Evolutionary conservation across 768 basidiomycete genomes (phyloP).

Genomic region (Mycena capillaripes): DNA sequence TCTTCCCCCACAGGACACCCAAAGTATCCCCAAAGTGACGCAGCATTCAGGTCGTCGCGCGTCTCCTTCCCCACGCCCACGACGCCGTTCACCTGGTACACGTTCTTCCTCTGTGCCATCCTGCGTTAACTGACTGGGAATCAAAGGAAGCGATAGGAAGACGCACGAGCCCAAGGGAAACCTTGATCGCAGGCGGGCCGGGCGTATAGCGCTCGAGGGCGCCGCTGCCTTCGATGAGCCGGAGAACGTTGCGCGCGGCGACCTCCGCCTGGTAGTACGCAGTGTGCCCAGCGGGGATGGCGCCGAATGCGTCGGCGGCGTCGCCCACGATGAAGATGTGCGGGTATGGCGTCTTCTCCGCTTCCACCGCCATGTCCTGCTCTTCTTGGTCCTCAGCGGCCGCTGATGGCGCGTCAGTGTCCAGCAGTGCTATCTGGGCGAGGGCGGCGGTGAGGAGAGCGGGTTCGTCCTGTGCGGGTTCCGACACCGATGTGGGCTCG

Average conservation of each 20-base stretch:
- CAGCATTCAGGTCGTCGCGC: slow-evolving; percentile 62
- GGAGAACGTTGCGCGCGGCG: slow-evolving; percentile 68
- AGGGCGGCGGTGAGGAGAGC: slow-evolving; percentile 38
- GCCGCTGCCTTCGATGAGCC: slow-evolving; percentile 51
- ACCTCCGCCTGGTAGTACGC: slow-evolving; percentile 67
- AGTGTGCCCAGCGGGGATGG: slow-evolving; percentile 71
- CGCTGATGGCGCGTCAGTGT: neutral
- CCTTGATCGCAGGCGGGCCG: slow-evolving; percentile 67
- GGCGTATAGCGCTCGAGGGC: slow-evolving; percentile 57
- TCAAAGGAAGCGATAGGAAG: neutral
- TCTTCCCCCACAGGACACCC: slow-evolving; percentile 53
- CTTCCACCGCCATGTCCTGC: too few species aligned
- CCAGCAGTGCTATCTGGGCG: slow-evolving; percentile 38
- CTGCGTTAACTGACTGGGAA: neutral
- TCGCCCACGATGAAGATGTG: slow-evolving; percentile 76
- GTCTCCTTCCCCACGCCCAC: slow-evolving; percentile 61
- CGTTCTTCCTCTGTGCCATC: slow-evolving; percentile 52
- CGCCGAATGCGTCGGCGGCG: slow-evolving; percentile 74
- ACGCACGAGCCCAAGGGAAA: slow-evolving; percentile 71
- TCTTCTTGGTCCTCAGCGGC: neutral
- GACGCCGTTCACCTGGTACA: slow-evolving; percentile 61
- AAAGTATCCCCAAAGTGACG: slow-evolving; percentile 60
- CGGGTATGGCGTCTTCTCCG: slow-evolving; percentile 55
- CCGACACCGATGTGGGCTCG: neutral
- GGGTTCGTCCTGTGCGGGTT: neutral